These are phyloP conservation scores for Saussurea involucrata DNA, from an alignment of 129 eudicot species.

Conservation along the genomic window DNA sequence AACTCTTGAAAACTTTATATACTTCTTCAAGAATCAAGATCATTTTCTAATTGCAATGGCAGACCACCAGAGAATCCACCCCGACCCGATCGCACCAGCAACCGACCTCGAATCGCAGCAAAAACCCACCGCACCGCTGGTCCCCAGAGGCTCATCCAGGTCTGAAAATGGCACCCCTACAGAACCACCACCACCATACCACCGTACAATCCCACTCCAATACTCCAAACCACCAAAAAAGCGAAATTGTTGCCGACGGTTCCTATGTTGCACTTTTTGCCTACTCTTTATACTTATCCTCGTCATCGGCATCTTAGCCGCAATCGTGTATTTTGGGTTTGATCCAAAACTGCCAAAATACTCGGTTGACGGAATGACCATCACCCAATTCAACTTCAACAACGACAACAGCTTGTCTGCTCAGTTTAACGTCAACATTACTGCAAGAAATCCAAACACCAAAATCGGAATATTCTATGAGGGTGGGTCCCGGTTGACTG, in stretches of 20 bases:
- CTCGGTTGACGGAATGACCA: constrained; percentile 60
- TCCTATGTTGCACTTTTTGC: constrained; percentile 59
- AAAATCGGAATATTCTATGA: constrained; percentile 77
- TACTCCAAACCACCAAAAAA: constrained; percentile 56
- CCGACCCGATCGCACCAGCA: constrained; percentile 22
- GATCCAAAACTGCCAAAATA: constrained; percentile 74
- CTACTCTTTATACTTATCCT: constrained; percentile 36
- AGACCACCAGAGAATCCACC: constrained; percentile 44
- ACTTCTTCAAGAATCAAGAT: not conserved
- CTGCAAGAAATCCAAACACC: constrained; percentile 78
- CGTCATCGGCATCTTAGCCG: constrained; percentile 52
- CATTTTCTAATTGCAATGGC: constrained; percentile 27
- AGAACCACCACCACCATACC: constrained; percentile 29
- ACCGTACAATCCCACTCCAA: constrained; percentile 50
- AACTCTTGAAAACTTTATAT: not conserved
- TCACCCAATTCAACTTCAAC: constrained; percentile 48
- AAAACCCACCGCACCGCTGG: constrained; percentile 57
- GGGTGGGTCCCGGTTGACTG: constrained; percentile 59
- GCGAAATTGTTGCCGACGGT: constrained; percentile 40
- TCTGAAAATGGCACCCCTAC: constrained; percentile 64
- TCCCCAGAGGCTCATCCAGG: constrained; percentile 44
- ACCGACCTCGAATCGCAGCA: constrained; percentile 46
- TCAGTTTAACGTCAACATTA: constrained; percentile 69
- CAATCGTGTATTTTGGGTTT: constrained; percentile 66
- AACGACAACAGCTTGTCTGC: constrained; percentile 60